Evolutionary conservation across 2,329 filamentous ascomycete species (phyloP), one percentile per base, ranked within the genome.

Genomic region (Bipolaris zeicola): DNA sequence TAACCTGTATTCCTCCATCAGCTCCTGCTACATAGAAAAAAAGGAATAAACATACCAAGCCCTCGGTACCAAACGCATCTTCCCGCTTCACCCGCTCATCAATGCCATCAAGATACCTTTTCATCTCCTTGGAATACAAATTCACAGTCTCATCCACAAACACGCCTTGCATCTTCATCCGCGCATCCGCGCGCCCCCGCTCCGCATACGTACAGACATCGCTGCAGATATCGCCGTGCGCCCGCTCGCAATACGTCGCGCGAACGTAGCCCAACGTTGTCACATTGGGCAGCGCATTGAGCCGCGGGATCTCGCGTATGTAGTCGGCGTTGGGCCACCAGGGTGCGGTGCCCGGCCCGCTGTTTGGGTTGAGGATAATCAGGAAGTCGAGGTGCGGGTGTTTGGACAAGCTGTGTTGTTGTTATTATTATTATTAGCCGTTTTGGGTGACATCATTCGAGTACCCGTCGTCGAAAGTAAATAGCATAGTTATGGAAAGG

Each of bases 131-230:
- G 1, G 63, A 58, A 16, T 53, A 70, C 14, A 66, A 14, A 49
- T 70, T 66, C 1, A 81, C 80, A 10, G 79, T 79, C 68, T 83
- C 81, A 60, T 83, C 81, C 39, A 83, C 78, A 65, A 83, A 83
- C 59, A 83, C 80, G 47, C 81, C 81, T 43, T 74, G 71, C 53
- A 83, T 66, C 16, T 73, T 70, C 36, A 82, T 68, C 6, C 68
- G 69, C 14, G 60, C 67, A 3, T 53, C 22, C 3, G 58, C 39
- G 37, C 63, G 68, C 38, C 70, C 69, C 78, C 81, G 83, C 8
- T 63, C 70, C 7, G 76, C 77, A 59, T 84, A 84, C 5, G 68
- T 74, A 34, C 73, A 72, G 41, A 84, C 76, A 55, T 84, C 82
- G 39, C 65, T 20, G 13, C 55, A 57, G 43, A 84, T 76, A 53